A percentile compares a stretch with the other conserved stretches of the same genome.
These are phyloP conservation scores for Tetrahymena elliotti DNA, from an alignment of 73 alveolate species.

Conservation along the genomic window DNA sequence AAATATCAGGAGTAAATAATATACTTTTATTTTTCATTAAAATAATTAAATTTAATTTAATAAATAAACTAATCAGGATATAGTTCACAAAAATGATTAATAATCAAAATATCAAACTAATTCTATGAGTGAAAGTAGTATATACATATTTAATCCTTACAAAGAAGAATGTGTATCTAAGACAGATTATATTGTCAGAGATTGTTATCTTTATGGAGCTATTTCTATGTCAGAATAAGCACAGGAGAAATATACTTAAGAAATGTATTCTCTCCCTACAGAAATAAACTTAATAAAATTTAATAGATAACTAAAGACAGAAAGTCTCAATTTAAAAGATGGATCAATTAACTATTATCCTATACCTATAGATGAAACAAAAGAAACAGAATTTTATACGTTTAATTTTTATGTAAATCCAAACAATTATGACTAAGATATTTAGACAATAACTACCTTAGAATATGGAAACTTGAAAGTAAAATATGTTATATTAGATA, in stretches of 20 bases:
- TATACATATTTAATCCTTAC: background rate
- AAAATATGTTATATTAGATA: background rate
- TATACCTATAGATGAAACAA: background rate
- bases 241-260: background rate
- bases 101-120: background rate
- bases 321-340: background rate
- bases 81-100: background rate
- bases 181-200: background rate
- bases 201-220: background rate
- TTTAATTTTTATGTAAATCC: background rate
- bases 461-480: background rate
- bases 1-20: background rate
- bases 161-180: background rate
- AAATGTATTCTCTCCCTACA: background rate
- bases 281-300: background rate
- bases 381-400: background rate
- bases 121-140: background rate
- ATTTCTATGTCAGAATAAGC: background rate
- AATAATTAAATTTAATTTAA: background rate
- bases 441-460: background rate
- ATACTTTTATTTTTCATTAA: background rate
- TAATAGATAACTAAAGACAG: background rate
- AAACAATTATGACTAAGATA: background rate
- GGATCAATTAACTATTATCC: background rate
- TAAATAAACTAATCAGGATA: background rate